Conservation (phyloP, 352 stramenopile species). For the Phytopythium oedochilum region DNA sequence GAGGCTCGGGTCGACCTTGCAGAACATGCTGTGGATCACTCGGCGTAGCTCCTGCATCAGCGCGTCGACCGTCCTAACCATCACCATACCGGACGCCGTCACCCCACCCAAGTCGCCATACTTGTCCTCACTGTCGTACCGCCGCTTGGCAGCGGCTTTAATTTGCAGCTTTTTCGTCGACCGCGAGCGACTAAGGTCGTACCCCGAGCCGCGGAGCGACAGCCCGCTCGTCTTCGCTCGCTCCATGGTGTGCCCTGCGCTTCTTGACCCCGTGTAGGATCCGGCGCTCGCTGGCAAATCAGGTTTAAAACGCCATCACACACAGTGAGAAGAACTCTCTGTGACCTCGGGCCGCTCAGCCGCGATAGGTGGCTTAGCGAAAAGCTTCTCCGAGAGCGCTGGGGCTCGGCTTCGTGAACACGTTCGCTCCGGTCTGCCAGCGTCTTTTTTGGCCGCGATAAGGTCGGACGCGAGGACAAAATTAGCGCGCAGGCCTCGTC, state of each 20-base stretch:
- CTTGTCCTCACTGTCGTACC: neutral
- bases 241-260: conserved; percentile 13
- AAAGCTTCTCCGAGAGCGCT: neutral
- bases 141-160: conserved; percentile 2
- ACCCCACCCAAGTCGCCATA: neutral
- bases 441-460: neutral
- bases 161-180: conserved; percentile 12
- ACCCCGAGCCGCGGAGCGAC: conserved; percentile 33
- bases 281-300: neutral
- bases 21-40: conserved; percentile 41
- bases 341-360: neutral
- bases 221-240: conserved; percentile 19
- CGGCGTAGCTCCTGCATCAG: conserved; percentile 53
- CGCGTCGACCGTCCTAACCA: conserved; percentile 33
- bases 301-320: conserved; percentile 3
- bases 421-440: neutral
- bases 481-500: neutral
- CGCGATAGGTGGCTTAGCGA: neutral
- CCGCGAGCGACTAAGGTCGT: conserved; percentile 13
- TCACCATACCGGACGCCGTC: neutral
- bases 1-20: conserved; percentile 27
- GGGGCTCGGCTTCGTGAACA: neutral
- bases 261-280: neutral
- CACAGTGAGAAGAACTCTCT: neutral
- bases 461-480: neutral